Evolutionary conservation across 108 stramenopile genomes (phyloP).

Genomic region (Tribonema minus): DNA sequence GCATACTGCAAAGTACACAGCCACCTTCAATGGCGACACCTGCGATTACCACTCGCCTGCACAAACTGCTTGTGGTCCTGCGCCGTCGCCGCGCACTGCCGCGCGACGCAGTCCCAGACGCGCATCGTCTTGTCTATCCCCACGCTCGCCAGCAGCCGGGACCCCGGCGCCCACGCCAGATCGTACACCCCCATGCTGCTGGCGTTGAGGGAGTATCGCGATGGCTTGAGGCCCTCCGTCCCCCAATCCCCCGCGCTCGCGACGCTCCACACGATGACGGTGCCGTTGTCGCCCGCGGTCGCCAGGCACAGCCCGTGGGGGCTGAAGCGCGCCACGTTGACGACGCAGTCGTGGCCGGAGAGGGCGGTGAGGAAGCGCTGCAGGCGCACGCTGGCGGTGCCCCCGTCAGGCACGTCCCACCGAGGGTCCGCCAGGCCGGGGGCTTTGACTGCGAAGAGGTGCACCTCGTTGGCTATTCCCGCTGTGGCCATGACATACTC

Average conservation of each 20-base stretch:
- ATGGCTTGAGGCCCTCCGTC: constrained; percentile 2
- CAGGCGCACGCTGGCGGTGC: neutral
- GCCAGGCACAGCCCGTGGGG: constrained; percentile 78
- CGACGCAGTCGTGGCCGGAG: constrained; percentile 36
- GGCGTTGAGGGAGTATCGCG: constrained; percentile 18
- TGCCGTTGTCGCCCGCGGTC: constrained; percentile 77
- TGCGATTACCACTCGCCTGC: constrained; percentile 25
- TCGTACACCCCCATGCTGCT: constrained; percentile 51
- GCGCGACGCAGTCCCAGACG: constrained; percentile 48
- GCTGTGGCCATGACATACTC: constrained; percentile 74
- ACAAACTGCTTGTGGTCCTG: constrained; percentile 50
- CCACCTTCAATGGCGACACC: too few species aligned
- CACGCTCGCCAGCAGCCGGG: constrained; percentile 27
- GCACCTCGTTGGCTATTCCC: constrained; percentile 71
- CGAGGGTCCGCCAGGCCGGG: constrained; percentile 11
- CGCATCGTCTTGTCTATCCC: constrained; percentile 44
- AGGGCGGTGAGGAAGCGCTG: constrained; percentile 47
- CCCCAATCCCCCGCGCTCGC: neutral
- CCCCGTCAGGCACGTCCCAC: neutral
- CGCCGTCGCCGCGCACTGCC: constrained; percentile 34
- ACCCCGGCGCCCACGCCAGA: constrained; percentile 50
- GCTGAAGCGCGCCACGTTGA: constrained; percentile 51
- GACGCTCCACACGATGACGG: constrained; percentile 36
- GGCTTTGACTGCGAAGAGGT: constrained; percentile 66
- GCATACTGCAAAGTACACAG: too few species aligned